Base-by-base conservation (phyloP, 345 rosid species). In the Citropsis articulata region DNA sequence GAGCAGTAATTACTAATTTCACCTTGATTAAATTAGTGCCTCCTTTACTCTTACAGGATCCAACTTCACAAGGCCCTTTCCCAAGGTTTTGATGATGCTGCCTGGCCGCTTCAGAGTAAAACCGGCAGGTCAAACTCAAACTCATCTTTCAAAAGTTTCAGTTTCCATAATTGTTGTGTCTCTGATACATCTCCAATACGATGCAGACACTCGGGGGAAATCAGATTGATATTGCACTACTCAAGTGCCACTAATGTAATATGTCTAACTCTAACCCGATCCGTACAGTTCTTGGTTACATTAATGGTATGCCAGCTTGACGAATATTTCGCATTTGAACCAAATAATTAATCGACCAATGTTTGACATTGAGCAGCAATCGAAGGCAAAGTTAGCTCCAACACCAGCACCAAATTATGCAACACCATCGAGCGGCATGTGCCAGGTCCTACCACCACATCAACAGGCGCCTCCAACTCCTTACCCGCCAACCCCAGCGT, bases 31-130 rank as follows among this genome's bases (percentile, higher is more conserved):
- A 19, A 18, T 53, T 18, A 14, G 22, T 53, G 57, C 57, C 22
- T 53, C 18, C 18, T 13, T 16, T 1, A 16, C 57, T 53, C 31
- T 62, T 64, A 12, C 57, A 88, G 90, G 85, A 73, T 88, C 79
- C 88, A 77, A 75, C 87, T 88, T 53, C 89, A 85, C 59, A 88
- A 85, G 78, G 86, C 19, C 60, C 89, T 85, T 69, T 77, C 89
- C 60, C 85, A 85, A 50, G 90, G 89, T n/a, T 86, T 24, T 56
- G 86, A 86, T 71, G 91, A 88, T 62, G 48, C 82, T 72, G 74
- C 78, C 31, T 86, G 91, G 89, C 75, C 87, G 14, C 71, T 87
- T 48, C 83, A 78, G 57, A 80, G 75, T 76, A 78, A 77, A 79
- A 48, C 31, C 31, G 87, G 88, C 84, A 85, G 88, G 90, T 87